phyloP scores from a whole-genome alignment of 176 grass and related monocot genomes.

The Hordeum marinum region DNA sequence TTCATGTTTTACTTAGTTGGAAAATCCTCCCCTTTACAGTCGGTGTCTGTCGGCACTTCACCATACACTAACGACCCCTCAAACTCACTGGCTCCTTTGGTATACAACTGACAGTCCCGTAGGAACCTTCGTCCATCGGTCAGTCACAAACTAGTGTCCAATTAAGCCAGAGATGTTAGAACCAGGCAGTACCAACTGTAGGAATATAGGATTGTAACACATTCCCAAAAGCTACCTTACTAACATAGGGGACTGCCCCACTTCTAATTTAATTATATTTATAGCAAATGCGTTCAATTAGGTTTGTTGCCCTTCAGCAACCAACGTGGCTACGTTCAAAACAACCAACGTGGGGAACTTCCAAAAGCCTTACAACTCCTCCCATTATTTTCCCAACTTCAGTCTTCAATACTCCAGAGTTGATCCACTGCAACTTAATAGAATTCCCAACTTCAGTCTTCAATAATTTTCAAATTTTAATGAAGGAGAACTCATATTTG shows the following conservation, averaged over 20 bases:
- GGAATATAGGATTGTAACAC: not conserved
- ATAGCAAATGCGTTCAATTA: not conserved
- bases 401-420: not conserved
- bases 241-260: not conserved
- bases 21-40: not conserved
- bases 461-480: not conserved
- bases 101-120: not conserved
- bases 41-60: not conserved
- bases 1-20: not conserved
- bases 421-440: not conserved
- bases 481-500: not conserved
- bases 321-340: not conserved
- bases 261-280: not conserved
- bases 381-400: not conserved
- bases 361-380: not conserved
- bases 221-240: not conserved
- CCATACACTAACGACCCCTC: no score
- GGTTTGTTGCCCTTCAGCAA: not conserved
- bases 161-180: not conserved
- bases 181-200: not conserved
- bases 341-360: not conserved
- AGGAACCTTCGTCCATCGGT: not conserved
- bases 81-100: not conserved
- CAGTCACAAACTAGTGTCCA: not conserved
- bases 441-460: not conserved